Percentiles rank a stretch among this genome's conserved stretches.
Conservation (phyloP, 371 early-diverging fungal genomes). For the Lichtheimia ramosa region DNA sequence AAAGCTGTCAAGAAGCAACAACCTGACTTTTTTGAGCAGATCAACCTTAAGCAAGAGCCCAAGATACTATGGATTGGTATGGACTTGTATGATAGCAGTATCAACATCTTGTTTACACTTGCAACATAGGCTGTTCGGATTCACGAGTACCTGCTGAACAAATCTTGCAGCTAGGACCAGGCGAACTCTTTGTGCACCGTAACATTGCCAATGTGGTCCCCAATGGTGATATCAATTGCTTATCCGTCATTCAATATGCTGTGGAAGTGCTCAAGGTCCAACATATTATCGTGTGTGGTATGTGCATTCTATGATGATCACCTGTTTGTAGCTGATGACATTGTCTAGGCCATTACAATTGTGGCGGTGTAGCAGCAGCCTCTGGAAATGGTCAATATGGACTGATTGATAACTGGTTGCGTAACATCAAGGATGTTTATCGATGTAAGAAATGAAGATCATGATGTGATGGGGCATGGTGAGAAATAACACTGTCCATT, state of each 20-base stretch:
- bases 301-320: neutral
- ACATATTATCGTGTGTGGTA: conserved; percentile 90
- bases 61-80: conserved; percentile 92
- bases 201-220: conserved; percentile 93
- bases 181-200: conserved; percentile 93
- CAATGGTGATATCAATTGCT: conserved; percentile 73
- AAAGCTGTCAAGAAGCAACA: conserved; percentile 30
- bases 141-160: conserved; percentile 83
- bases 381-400: conserved; percentile 64
- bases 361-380: conserved; percentile 84
- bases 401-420: conserved; percentile 84
- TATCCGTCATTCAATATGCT: conserved; percentile 91
- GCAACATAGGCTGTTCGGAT: conserved; percentile 83
- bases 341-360: conserved; percentile 72
- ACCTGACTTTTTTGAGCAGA: conserved; percentile 37
- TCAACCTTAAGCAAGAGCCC: conserved; percentile 76
- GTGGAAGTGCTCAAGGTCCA: conserved; percentile 89
- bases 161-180: conserved; percentile 63
- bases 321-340: neutral
- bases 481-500: neutral
- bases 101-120: no score
- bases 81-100: no score
- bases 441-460: conserved; percentile 27
- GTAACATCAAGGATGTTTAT: conserved; percentile 77
- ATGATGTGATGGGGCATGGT: no score